Conservation (phyloP, 2,329 filamentous ascomycete species). For the Clonostachys sp. region DNA sequence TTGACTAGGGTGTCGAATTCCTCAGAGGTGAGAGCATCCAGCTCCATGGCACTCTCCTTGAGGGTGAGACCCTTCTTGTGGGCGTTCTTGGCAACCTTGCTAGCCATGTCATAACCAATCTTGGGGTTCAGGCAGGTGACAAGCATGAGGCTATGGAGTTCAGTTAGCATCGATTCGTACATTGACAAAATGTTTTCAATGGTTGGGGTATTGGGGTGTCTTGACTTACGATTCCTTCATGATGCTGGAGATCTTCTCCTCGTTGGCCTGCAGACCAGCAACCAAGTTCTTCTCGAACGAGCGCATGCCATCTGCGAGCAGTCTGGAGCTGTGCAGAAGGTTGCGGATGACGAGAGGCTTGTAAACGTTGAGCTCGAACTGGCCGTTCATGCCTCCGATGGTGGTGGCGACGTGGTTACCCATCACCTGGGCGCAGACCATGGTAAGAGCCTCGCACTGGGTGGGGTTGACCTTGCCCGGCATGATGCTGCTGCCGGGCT, state of each 20-base stretch:
- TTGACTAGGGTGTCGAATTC: constrained; percentile 89
- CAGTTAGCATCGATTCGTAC: background rate
- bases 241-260: constrained; percentile 83
- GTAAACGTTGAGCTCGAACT: constrained; percentile 99
- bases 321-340: constrained; percentile 83
- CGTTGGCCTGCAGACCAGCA: constrained; percentile 82
- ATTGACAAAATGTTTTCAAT: background rate
- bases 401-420: constrained; percentile 93
- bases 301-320: constrained; percentile 87
- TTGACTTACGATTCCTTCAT: constrained; percentile 81
- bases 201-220: background rate
- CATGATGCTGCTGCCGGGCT: constrained; percentile 98
- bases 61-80: constrained; percentile 97
- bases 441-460: constrained; percentile 95
- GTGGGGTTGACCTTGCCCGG: constrained; percentile 99
- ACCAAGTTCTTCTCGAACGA: constrained; percentile 95
- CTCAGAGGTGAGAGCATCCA: constrained; percentile 80
- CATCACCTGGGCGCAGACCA: constrained; percentile 97
- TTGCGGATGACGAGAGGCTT: constrained; percentile 96
- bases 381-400: constrained; percentile 93
- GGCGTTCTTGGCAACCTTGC: constrained; percentile 96
- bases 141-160: constrained; percentile 76
- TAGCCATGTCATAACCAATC: constrained; percentile 96
- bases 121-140: constrained; percentile 97
- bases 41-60: constrained; percentile 90